Base-by-base conservation (phyloP, 768 basidiomycete species). In the Harrya chromipes region DNA sequence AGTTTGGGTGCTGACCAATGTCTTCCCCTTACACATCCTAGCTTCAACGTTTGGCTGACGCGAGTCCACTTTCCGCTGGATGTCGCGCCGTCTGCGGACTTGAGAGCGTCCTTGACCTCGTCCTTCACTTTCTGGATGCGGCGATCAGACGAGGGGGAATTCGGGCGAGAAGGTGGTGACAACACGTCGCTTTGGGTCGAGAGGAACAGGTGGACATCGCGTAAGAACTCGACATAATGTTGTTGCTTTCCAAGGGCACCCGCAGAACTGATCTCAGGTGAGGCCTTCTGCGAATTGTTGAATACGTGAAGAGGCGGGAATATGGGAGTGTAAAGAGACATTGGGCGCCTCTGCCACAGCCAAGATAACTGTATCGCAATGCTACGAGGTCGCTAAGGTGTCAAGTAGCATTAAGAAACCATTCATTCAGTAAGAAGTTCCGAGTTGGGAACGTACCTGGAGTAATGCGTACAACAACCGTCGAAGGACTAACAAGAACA, bases 41-140 rank as follows among this genome's bases (percentile, higher is more conserved):
- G 60, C 46, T 67, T 72, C 47, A 80, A 56, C 31, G 74, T 53
- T 34, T 70, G 67, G 13, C 65, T 66, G 1, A 81, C 51, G 21
- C 71, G 60, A 1, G 68, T 65, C 81, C 81, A 82, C 52, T 74
- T 75, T 27, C 76, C 75, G 38, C 72, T 67, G 0, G 74, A 63
- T 4, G 76, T 64, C 42, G 77, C 71, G 13, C 69, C 67, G 19
- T 62, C 64, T 7, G 76, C 69, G 19, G 63, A 51, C 2, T 62
- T 45, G 19, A 75, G 60, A 2, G 75, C 70, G 16, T 70, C 63
- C 21, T 59, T 40, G 6, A 80, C 63, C 35, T 62, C 60, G 33
- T 63, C 60, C 36, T 66, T 70, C 21, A 76, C 51, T 38, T 38
- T 70, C 60, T 45, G 68, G 49, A 47, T 72, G 58, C 41, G 55